Percentiles rank a stretch among this genome's conserved stretches.
phyloP scores from a whole-genome alignment of 495 filamentous ascomycete genomes.

The Xylaria scruposa region DNA sequence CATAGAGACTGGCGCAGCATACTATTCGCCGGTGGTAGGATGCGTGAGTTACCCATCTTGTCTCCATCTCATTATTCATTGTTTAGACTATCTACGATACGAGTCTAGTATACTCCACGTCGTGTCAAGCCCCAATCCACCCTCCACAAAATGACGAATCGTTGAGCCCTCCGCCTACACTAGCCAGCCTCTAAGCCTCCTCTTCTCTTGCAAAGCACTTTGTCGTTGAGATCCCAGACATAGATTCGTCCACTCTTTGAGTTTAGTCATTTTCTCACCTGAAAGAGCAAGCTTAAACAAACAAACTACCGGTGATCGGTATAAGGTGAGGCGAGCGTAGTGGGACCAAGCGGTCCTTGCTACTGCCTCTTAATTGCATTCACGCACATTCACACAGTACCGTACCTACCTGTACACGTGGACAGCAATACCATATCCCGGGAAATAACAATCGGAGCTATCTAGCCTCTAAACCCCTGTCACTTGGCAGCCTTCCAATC shows the following conservation, averaged over 20 bases:
- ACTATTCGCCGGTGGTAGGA: constrained; percentile 17
- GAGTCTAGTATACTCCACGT: constrained; percentile 5
- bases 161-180: background rate
- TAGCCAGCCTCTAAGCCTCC: constrained; percentile 7
- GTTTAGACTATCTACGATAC: background rate
- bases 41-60: constrained; percentile 13
- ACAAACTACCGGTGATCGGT: background rate
- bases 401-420: background rate
- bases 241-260: background rate
- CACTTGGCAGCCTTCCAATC: constrained; percentile 12
- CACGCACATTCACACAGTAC: background rate
- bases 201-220: background rate
- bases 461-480: constrained; percentile 15
- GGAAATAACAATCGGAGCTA: constrained; percentile 13
- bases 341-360: background rate
- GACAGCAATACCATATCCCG: background rate
- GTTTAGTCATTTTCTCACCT: background rate
- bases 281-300: background rate
- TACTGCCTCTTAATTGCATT: background rate
- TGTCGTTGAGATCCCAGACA: background rate
- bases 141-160: constrained; percentile 1
- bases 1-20: background rate
- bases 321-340: background rate
- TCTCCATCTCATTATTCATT: background rate
- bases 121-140: background rate